Conservation (phyloP, 1,139 yeast species). For the Blastobotrys apis region DNA sequence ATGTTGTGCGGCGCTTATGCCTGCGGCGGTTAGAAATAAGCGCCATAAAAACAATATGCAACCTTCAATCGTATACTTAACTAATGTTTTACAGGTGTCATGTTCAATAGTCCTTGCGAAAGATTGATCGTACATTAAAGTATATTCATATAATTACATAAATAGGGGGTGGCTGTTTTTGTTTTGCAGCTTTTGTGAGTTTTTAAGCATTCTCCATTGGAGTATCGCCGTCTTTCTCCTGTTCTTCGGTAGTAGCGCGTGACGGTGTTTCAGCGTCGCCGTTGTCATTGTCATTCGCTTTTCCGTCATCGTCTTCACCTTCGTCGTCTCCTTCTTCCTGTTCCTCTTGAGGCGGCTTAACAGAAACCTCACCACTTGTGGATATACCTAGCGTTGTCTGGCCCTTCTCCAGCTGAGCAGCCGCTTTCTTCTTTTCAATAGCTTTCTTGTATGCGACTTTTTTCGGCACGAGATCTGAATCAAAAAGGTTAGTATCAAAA, state of each 20-base stretch:
- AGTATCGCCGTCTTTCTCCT: neutral
- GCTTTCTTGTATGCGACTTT: conserved; percentile 16
- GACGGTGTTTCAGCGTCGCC: neutral
- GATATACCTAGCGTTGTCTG: conserved; percentile 13
- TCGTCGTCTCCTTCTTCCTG: too few species aligned
- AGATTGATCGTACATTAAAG: too few species aligned
- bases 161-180: too few species aligned
- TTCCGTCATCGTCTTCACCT: neutral
- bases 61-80: too few species aligned
- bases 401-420: conserved; percentile 2
- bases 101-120: too few species aligned
- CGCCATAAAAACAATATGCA: too few species aligned
- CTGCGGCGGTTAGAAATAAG: too few species aligned
- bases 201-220: conserved; percentile 1
- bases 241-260: conserved; percentile 2
- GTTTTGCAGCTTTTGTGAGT: too few species aligned
- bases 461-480: conserved; percentile 19
- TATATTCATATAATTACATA: too few species aligned
- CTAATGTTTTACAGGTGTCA: too few species aligned
- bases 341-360: neutral
- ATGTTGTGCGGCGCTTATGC: too few species aligned
- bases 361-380: too few species aligned
- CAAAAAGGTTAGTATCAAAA: neutral
- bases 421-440: conserved; percentile 7
- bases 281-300: neutral